Percentiles rank a stretch among this genome's conserved stretches.
Conservation (phyloP, 257 asterid species). For the Rhazya stricta region DNA sequence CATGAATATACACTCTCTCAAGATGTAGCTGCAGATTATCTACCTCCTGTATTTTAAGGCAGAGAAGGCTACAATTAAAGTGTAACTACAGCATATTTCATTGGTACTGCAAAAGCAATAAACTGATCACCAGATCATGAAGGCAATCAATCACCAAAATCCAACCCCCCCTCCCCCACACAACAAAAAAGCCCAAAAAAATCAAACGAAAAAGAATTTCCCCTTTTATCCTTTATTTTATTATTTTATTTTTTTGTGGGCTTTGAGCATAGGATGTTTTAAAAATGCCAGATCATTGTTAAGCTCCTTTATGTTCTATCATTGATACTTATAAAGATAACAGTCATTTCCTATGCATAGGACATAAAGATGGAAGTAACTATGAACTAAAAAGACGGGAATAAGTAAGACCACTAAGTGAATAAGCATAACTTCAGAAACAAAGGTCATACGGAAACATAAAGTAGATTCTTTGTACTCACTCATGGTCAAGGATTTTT, state of each 20-base stretch:
- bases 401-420: neutral
- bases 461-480: conserved; percentile 22
- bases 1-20: neutral
- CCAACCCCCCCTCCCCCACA: no score
- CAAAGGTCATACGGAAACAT: neutral
- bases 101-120: neutral
- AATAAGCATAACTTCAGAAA: neutral
- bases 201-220: neutral
- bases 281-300: neutral
- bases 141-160: neutral
- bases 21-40: neutral
- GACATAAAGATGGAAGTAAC: neutral
- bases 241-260: neutral
- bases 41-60: neutral
- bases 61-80: neutral
- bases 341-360: neutral
- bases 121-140: neutral
- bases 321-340: neutral
- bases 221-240: neutral
- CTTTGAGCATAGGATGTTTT: neutral
- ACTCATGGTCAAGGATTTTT: conserved; percentile 88
- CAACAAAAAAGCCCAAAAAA: no score
- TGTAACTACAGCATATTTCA: neutral
- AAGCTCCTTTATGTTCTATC: neutral
- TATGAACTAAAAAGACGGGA: neutral